Evolutionary conservation across 2,329 filamentous ascomycete species (phyloP), one percentile per base, ranked within the genome.

Genomic region (Colletotrichum gigasporum): DNA sequence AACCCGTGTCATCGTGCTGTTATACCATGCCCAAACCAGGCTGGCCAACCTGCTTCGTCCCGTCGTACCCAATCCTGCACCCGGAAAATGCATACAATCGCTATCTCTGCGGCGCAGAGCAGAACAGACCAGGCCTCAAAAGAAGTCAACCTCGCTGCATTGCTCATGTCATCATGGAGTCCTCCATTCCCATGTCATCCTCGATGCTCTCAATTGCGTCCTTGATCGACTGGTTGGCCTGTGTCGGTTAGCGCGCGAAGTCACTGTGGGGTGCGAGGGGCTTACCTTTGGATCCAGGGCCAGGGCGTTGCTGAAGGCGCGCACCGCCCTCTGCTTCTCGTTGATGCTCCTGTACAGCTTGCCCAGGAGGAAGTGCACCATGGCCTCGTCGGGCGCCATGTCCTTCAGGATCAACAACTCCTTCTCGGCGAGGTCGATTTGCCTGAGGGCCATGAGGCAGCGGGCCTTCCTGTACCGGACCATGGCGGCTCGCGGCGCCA

Each of bases 221-320:
- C 79, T 98, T 99, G 78, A 99, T 97, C 76, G 94, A 91, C 67
- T 92, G 91, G 69, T 93, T 94, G 71, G 95, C 93, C 94, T 97
- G 69, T 12, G 56, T 54, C 24, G n/a, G 12, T 66, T 45, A 61
- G 66, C 70, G n/a, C 44, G 28, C 10, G 24, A 37, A 24, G 35
- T 30, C 22, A 34, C 18, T 11, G 34, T 9, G 26, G 35, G 42
- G 7, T 2, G 22, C 18, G 18, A 1, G 12, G 12, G n/a, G 75
- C 84, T 74, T 83, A 96, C 95, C 90, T 98, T 98, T 28, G 95
- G 96, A 82, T 99, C 96, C 72, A 99, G 81, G 77, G 97, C 97
- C 73, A 98, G 82, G 16, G 96, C 96, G 76, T 94, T 95, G 6
- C 96, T 99, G 75, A 97, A 97, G 76, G 97, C 93, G 64, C 91